phyloP scores from a whole-genome alignment of 768 basidiomycete species.

The Auricularia heimuer region DNA sequence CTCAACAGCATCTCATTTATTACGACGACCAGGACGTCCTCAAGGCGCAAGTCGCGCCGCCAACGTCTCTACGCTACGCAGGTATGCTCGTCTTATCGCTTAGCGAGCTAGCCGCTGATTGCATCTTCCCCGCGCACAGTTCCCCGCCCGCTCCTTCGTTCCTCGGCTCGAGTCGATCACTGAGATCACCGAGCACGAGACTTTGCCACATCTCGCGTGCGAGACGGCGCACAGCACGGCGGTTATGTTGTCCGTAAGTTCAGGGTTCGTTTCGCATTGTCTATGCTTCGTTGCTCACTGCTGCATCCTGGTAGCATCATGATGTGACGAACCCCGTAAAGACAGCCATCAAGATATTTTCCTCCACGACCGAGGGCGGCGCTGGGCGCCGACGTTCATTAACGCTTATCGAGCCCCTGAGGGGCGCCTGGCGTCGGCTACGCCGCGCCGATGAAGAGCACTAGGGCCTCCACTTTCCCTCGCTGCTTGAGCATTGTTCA shows the following conservation, averaged over 20 bases:
- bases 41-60: background rate
- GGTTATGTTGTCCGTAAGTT: background rate
- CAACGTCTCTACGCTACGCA: background rate
- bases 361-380: no score
- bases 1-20: background rate
- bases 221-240: background rate
- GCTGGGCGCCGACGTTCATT: no score
- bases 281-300: no score
- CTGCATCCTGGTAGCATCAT: no score
- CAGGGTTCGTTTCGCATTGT: no score
- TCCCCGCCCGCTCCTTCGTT: background rate
- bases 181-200: background rate
- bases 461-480: no score
- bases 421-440: no score
- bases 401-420: no score
- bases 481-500: background rate
- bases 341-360: no score
- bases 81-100: background rate
- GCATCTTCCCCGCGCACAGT: background rate
- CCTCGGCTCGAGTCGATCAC: background rate
- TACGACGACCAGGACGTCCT: background rate
- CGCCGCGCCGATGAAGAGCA: no score
- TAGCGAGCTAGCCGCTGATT: background rate
- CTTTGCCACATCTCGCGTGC: background rate
- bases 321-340: no score